Evolutionary conservation across 345 rosid species (phyloP).

Genomic region (Salix caprea): DNA sequence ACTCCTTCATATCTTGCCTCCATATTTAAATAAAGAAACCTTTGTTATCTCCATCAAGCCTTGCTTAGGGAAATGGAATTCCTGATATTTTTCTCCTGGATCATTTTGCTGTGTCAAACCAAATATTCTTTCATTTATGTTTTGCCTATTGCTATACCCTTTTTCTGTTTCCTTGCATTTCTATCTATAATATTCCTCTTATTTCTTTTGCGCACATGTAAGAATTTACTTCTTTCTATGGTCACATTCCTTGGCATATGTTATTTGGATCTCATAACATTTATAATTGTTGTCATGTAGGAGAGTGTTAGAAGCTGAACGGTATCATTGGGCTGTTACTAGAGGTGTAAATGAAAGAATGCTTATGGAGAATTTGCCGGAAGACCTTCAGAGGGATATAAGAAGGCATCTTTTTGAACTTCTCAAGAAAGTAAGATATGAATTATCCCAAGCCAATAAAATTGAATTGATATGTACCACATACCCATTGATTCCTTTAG

Average conservation of each 20-base stretch:
- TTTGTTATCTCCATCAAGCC: background rate
- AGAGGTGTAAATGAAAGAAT: constrained; percentile 79
- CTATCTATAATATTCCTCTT: background rate
- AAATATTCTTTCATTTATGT: background rate
- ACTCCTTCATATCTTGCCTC: background rate
- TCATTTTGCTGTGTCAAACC: no score
- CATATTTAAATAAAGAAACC: background rate
- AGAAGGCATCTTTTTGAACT: constrained; percentile 78
- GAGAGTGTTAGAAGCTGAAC: constrained; percentile 77
- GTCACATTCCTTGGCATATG: background rate
- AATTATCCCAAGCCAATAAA: background rate
- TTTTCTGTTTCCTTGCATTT: background rate
- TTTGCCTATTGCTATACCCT: background rate
- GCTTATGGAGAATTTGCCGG: constrained; percentile 74
- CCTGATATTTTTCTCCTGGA: no score
- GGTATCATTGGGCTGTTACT: constrained; percentile 81
- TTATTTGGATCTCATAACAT: background rate
- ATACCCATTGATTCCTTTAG: background rate
- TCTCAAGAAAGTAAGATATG: constrained; percentile 56
- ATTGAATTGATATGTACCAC: background rate
- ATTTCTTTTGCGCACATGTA: background rate
- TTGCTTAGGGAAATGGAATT: no score
- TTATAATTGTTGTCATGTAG: constrained; percentile 31
- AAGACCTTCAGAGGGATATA: constrained; percentile 82
- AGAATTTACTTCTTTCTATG: background rate